phyloP scores from a whole-genome alignment of 2,329 filamentous ascomycete species.

The Fonsecaea erecta region DNA sequence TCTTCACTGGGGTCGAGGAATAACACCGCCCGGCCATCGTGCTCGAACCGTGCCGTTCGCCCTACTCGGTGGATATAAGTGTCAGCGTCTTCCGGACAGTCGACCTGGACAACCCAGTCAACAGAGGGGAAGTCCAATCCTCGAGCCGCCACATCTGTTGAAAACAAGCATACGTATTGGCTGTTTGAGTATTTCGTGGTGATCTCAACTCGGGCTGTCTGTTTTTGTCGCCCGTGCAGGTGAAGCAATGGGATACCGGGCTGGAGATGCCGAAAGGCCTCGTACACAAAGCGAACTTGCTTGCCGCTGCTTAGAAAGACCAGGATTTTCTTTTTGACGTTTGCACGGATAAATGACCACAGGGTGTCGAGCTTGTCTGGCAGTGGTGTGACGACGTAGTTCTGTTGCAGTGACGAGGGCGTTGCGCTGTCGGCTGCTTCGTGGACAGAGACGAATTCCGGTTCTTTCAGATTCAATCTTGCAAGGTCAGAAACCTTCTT shows the following conservation, averaged over 20 bases:
- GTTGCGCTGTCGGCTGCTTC: conserved; percentile 80
- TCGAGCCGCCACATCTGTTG: conserved; percentile 91
- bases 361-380: conserved; percentile 89
- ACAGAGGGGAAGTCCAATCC: conserved; percentile 96
- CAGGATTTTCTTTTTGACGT: conserved; percentile 91
- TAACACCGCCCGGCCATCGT: conserved; percentile 81
- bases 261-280: conserved; percentile 88
- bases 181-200: conserved; percentile 80
- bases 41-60: conserved; percentile 89
- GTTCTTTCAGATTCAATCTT: conserved; percentile 82
- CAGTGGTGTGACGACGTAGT: conserved; percentile 84
- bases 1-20: conserved; percentile 94
- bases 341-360: conserved; percentile 88
- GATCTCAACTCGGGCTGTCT: conserved; percentile 83
- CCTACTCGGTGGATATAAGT: conserved; percentile 98
- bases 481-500: conserved; percentile 92
- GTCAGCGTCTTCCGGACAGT: conserved; percentile 94
- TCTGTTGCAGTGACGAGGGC: conserved; percentile 81
- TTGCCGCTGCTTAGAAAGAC: conserved; percentile 96
- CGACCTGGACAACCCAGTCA: conserved; percentile 98
- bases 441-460: conserved; percentile 94
- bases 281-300: conserved; percentile 94
- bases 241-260: conserved; percentile 92
- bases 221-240: conserved; percentile 91
- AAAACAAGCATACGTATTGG: conserved; percentile 86